These are phyloP conservation scores for Piper betle DNA, from an alignment of 164 flowering plant genomes.

Conservation along the genomic window DNA sequence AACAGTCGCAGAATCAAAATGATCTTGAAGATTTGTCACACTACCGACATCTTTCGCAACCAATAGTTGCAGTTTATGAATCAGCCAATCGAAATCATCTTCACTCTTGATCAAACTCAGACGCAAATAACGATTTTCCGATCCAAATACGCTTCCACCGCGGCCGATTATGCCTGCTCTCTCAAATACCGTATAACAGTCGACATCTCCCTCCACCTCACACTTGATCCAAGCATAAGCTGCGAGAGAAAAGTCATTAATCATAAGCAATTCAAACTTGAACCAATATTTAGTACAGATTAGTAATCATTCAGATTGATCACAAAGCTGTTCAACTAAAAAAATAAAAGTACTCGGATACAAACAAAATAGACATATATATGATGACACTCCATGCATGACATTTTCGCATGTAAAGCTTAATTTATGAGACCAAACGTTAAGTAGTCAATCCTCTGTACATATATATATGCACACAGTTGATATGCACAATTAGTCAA, in stretches of 20 bases:
- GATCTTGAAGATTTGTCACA: too few relatives aligned
- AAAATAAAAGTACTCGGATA: too few relatives aligned
- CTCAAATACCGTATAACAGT: conserved; percentile 33
- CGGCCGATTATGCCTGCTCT: conserved; percentile 42
- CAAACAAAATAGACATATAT: too few relatives aligned
- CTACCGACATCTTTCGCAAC: conserved; percentile 14
- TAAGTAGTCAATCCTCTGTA: not conserved
- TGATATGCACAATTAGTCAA: too few relatives aligned
- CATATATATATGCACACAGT: too few relatives aligned
- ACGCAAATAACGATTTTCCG: conserved; percentile 31
- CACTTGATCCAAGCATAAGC: conserved; percentile 79
- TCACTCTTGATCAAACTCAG: conserved; percentile 38
- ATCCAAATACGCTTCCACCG: conserved; percentile 22
- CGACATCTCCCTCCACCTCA: conserved; percentile 43
- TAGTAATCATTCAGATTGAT: not conserved
- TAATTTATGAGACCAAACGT: too few relatives aligned
- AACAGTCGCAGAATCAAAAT: too few relatives aligned
- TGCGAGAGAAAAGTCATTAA: conserved; percentile 7
- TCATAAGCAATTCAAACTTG: not conserved
- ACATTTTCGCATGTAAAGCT: too few relatives aligned
- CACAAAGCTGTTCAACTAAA: not conserved
- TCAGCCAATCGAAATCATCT: conserved; percentile 33
- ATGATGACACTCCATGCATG: too few relatives aligned
- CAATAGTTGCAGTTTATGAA: conserved; percentile 14
- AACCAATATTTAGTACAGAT: not conserved